Base-by-base conservation (phyloP, 2,329 filamentous ascomycete species). In the Chaetomiaceae sp. region DNA sequence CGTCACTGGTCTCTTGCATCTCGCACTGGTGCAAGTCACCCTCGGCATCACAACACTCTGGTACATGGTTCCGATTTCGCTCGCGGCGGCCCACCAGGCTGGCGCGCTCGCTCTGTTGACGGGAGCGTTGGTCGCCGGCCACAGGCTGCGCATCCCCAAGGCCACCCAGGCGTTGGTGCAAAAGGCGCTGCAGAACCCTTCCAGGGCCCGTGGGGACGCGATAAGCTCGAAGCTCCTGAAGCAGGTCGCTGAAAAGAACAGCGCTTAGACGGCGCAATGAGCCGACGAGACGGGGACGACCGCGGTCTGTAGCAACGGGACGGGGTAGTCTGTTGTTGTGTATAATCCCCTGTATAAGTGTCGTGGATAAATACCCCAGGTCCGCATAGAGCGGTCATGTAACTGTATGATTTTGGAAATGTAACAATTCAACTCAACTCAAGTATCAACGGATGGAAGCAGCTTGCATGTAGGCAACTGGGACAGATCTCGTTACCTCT, bases 11-110 rank as follows among this genome's bases (percentile, higher is more conserved):
- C 76, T 96, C 12, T 81, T 96, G 17, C 90, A 93, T 63, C 81
- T 96, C 16, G 89, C 87, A 2, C 81, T 79, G 51, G 55, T 95
- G 58, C 93, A 99, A 70, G 91, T 89, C 21, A 75, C 83, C 0
- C 79, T 99, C 5, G 93, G 93, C 20, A 96, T 99, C 67, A 83
- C 78, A 57, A 99, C 93, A 0, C 76, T 99, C 54, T 85, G 96
- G 62, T 97, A 96, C 72, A 85, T 99, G 67, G 91, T 99, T 1
- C 93, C 95, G 4, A 86, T 86, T 2, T 85, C 86, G 55, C 74
- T 99, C 9, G 93, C 92, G 0, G 90, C 92, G 3, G 84, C 89
- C 7, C 93, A 99, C 68, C 93, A 99, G 70, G 93, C 93, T 2
- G 92, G 93, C 34, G 88, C 85, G 53, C 71, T 99, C 59, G 89